Percentiles rank a stretch among this genome's conserved stretches.
Evolutionary conservation across 257 asterid genomes (phyloP).

Genomic region (Handroanthus guayacan): DNA sequence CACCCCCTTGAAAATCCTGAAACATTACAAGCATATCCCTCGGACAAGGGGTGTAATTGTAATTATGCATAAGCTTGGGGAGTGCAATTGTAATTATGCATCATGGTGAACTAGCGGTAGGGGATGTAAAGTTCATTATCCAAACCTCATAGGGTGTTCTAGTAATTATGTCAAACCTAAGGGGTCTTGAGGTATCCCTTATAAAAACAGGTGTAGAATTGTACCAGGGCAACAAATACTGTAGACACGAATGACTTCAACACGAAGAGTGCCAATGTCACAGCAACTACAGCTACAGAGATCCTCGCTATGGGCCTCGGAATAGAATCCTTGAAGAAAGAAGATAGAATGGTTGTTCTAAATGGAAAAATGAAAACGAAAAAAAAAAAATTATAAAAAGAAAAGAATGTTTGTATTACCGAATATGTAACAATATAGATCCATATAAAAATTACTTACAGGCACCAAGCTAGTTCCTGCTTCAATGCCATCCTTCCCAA

Average conservation of each 20-base stretch:
- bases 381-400: too few species aligned
- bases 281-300: conserved; percentile 62
- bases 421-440: conserved; percentile 3
- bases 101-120: too few species aligned
- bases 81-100: too few species aligned
- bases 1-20: too few species aligned
- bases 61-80: too few species aligned
- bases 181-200: too few species aligned
- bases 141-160: too few species aligned
- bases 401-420: neutral
- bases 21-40: too few species aligned
- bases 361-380: neutral
- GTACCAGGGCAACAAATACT: conserved; percentile 83
- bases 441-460: conserved; percentile 51
- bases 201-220: conserved; percentile 21
- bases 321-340: conserved; percentile 56
- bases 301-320: conserved; percentile 93
- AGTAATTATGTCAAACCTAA: too few species aligned
- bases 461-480: conserved; percentile 94
- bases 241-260: conserved; percentile 90
- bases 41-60: too few species aligned
- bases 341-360: neutral
- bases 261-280: conserved; percentile 59
- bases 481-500: conserved; percentile 90
- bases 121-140: too few species aligned